Evolutionary conservation across 768 basidiomycete species (phyloP).

Genomic region (Porphyrellus cyaneotinctus): DNA sequence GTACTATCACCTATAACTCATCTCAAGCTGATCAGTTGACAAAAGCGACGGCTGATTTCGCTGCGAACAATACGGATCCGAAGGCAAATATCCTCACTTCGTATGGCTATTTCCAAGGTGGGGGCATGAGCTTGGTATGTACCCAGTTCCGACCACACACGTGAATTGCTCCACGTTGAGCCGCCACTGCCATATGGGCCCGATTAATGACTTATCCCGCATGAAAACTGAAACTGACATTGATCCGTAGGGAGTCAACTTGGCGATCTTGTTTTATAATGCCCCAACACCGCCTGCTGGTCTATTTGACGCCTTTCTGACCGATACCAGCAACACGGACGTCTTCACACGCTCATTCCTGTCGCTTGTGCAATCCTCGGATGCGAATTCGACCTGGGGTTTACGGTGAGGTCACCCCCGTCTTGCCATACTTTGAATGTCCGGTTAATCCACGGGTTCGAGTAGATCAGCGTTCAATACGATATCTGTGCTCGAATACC

Average conservation of each 20-base stretch:
- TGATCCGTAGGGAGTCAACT: conserved; percentile 9
- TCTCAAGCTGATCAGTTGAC: conserved; percentile 19
- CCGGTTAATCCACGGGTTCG: neutral
- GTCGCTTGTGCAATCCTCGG: conserved; percentile 25
- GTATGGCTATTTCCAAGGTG: conserved; percentile 32
- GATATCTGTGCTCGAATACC: conserved; percentile 23
- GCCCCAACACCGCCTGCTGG: conserved; percentile 31
- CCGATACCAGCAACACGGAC: conserved; percentile 1
- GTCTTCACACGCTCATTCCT: conserved; percentile 22
- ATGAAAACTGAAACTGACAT: conserved; percentile 6
- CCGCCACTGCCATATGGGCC: neutral
- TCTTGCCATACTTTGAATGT: neutral
- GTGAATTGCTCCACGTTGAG: neutral
- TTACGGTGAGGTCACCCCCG: conserved; percentile 21
- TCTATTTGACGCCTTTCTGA: conserved; percentile 31
- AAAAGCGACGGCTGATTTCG: conserved; percentile 23
- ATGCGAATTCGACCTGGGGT: conserved; percentile 15
- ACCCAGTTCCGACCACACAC: neutral
- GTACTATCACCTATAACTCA: conserved; percentile 34
- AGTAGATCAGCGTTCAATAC: conserved; percentile 23
- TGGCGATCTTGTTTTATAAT: conserved; percentile 54
- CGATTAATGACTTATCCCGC: neutral
- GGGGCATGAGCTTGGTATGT: conserved; percentile 33
- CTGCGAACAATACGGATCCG: conserved; percentile 20
- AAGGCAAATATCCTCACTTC: conserved; percentile 40